Conservation (phyloP, 306 rosid genomes). For the Cyclanthera cordifolia region DNA sequence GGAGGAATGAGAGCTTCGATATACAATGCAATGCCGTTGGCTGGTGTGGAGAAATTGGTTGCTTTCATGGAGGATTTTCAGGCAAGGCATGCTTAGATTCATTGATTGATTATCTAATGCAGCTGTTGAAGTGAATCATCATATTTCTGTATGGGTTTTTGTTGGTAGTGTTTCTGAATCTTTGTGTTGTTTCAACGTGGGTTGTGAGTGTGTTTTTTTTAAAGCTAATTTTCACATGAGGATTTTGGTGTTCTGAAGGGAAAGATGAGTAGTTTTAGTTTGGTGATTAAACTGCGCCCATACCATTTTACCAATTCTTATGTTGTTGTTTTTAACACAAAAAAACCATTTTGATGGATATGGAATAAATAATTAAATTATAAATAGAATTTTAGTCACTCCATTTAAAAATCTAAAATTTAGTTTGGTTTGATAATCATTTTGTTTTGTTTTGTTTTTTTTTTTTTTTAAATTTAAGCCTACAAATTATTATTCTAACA, state of each 20-base stretch:
- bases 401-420: too few species aligned
- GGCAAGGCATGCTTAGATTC: conserved; percentile 30
- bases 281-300: background rate
- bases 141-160: background rate
- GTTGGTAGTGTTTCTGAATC: background rate
- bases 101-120: too few species aligned
- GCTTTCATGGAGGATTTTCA: conserved; percentile 95
- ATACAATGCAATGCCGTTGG: conserved; percentile 92
- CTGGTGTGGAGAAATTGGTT: conserved; percentile 90
- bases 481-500: too few species aligned
- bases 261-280: background rate
- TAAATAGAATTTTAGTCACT: too few species aligned
- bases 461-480: too few species aligned
- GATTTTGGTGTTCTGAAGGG: background rate
- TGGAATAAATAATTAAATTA: too few species aligned
- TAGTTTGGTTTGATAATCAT: too few species aligned
- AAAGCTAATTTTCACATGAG: background rate
- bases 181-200: background rate
- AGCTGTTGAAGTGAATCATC: background rate
- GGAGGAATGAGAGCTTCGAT: conserved; percentile 98
- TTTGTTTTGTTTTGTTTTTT: too few species aligned
- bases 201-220: background rate
- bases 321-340: too few species aligned
- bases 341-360: too few species aligned
- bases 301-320: too few species aligned